Evolutionary conservation across 495 filamentous ascomycete genomes (phyloP).

Genomic region (Neurospora tetrasperma): DNA sequence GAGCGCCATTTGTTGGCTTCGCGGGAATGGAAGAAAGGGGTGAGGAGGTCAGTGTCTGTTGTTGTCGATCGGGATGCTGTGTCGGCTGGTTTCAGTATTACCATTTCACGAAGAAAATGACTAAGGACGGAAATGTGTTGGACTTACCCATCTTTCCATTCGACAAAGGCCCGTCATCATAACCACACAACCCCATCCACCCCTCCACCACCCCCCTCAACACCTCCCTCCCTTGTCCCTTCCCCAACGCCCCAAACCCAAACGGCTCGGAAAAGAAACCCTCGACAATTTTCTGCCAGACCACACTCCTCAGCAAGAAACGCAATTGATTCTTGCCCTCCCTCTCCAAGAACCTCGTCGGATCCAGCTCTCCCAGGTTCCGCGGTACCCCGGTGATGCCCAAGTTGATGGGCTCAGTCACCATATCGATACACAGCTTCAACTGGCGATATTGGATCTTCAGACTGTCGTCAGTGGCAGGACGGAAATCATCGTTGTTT

Average conservation of each 20-base stretch:
- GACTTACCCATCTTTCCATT: not conserved
- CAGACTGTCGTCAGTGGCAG: conserved; percentile 22
- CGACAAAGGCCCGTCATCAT: not conserved
- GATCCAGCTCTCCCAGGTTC: conserved; percentile 7
- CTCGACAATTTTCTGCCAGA: conserved; percentile 19
- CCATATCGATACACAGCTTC: conserved; percentile 11
- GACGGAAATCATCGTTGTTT: conserved; percentile 21
- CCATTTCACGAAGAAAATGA: not conserved
- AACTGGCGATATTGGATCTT: conserved; percentile 19
- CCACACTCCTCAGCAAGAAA: conserved; percentile 14
- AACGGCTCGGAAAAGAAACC: conserved; percentile 24
- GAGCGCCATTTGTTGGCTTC: conserved; percentile 23
- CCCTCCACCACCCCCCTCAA: conserved; percentile 1
- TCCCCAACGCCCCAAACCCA: conserved; percentile 23
- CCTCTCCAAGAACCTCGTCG: conserved; percentile 11
- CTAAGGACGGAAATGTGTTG: not conserved
- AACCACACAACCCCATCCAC: conserved; percentile 7
- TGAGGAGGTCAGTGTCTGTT: not conserved
- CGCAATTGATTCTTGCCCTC: conserved; percentile 4
- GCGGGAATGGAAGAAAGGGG: conserved; percentile 9
- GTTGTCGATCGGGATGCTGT: not conserved
- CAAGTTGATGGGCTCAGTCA: conserved; percentile 12
- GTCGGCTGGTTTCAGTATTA: no score
- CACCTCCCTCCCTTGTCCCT: not conserved
- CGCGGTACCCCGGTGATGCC: conserved; percentile 2